Conservation (phyloP, 331 rosid species). For the Malus hybrid region DNA sequence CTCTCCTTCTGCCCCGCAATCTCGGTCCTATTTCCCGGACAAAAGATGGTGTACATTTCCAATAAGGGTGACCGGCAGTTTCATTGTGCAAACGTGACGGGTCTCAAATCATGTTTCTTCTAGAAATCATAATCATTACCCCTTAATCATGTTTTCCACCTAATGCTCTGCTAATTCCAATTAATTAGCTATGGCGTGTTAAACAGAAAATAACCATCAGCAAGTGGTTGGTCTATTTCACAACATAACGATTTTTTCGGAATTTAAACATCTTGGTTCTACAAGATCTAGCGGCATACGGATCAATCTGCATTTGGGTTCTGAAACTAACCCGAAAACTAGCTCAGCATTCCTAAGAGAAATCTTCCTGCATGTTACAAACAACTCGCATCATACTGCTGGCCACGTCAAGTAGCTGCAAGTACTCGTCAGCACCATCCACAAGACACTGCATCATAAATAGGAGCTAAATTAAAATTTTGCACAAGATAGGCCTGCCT, state of each 20-base stretch:
- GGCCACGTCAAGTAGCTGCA: constrained; percentile 36
- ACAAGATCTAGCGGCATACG: constrained; percentile 9
- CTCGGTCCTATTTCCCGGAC: not conserved
- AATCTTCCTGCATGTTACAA: constrained; percentile 52
- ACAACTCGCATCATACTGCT: constrained; percentile 58
- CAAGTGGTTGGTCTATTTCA: not conserved
- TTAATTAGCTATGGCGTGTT: not conserved
- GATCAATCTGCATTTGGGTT: not conserved
- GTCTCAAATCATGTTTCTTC: not conserved
- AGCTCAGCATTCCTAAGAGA: constrained; percentile 29
- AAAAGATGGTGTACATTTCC: not conserved
- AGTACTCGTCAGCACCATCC: constrained; percentile 85
- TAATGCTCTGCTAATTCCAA: not conserved
- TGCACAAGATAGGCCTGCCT: not conserved
- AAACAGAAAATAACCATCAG: not conserved
- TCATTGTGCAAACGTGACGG: constrained; percentile 5
- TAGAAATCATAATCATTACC: not conserved
- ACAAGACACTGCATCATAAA: constrained; percentile 59
- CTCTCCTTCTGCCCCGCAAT: not conserved
- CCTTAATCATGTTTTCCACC: not conserved
- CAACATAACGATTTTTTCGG: not conserved
- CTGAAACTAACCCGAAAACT: not conserved
- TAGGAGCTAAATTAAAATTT: constrained; percentile 4
- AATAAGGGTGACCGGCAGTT: not conserved
- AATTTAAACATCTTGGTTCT: not conserved